Base-by-base conservation (phyloP, 192 early-diverging fungal genomes). In the Coemansia sp. region DNA sequence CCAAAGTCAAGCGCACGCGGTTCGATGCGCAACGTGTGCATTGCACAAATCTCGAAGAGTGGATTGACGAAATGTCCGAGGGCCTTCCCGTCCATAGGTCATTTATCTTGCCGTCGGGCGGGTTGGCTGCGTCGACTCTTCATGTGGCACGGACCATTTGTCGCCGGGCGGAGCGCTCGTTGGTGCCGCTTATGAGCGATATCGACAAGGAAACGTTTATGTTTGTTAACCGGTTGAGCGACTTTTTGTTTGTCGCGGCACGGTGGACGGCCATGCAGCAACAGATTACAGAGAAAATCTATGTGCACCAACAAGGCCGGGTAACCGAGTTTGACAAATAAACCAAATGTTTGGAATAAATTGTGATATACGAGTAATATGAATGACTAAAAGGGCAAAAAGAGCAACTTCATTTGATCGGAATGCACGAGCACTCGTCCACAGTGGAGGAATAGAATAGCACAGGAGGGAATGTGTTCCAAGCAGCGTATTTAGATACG, bases 61-160 rank as follows among this genome's bases (percentile, higher is more conserved):
- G 93, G 94, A 94, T 96, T 41, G 95, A 97, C 72, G 82, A 84
- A 23, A 59, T 91, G 60, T 86, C 92, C 65, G 73, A 56, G 26
- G 71, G 80, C 25, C 83, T 96, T 67, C 92, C 92, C 19, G 87
- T 88, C 39, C 77, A 94, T 48, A 85, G 82, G 16, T 88, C 89
- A 43, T 96, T 96, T 64, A 96, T 96, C 45, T 64, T 96, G 55
- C 93, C 94, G 80, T 97, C 95, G 11, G 95, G 95, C 9, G 94
- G 95, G 3, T 82, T 85, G 43, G 87, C 92, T 23, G 88, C 91
- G 12, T 84, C 91, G 1, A 88, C 88, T 3, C 67, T 98, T 26
- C 95, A 98, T 68, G 84, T 95, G 6, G 87, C 92, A 1, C 83
- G 95, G 0, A 89, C 89, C 6, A 82, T 98, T 9, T 94, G 93